Conservation (phyloP, 2,329 filamentous ascomycete species). For the Colletotrichum cordylinicola region DNA sequence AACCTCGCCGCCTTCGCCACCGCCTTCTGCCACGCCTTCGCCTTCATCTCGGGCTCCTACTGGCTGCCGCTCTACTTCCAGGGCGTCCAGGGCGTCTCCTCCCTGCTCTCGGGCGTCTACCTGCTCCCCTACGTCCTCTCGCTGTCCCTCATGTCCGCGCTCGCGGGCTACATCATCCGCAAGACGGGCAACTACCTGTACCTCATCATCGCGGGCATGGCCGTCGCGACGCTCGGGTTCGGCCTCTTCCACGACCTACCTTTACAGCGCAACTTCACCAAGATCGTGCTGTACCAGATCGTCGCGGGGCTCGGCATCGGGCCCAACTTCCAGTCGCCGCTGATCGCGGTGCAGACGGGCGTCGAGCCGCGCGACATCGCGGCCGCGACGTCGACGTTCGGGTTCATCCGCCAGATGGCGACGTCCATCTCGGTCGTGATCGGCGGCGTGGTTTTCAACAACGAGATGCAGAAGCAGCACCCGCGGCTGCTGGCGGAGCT, state of each 20-base stretch:
- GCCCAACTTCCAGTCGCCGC: constrained; percentile 66
- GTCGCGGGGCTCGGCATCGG: constrained; percentile 66
- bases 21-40: constrained; percentile 53
- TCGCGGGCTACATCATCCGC: constrained; percentile 47
- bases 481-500: constrained; percentile 53
- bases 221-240: constrained; percentile 63
- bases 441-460: constrained; percentile 47
- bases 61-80: constrained; percentile 80
- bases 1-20: constrained; percentile 62
- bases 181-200: constrained; percentile 64
- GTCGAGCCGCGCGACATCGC: constrained; percentile 66
- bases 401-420: constrained; percentile 64
- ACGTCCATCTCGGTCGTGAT: constrained; percentile 64
- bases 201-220: constrained; percentile 58
- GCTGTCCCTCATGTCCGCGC: constrained; percentile 48
- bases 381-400: constrained; percentile 66
- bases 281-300: constrained; percentile 61
- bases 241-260: constrained; percentile 63
- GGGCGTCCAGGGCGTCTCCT: constrained; percentile 65
- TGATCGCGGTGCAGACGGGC: constrained; percentile 68
- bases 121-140: constrained; percentile 65
- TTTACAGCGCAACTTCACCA: constrained; percentile 50
- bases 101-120: constrained; percentile 65
- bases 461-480: constrained; percentile 43
- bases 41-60: constrained; percentile 71